These are phyloP conservation scores for Poa annua DNA, from an alignment of 176 grass and related monocot species.

Conservation along the genomic window DNA sequence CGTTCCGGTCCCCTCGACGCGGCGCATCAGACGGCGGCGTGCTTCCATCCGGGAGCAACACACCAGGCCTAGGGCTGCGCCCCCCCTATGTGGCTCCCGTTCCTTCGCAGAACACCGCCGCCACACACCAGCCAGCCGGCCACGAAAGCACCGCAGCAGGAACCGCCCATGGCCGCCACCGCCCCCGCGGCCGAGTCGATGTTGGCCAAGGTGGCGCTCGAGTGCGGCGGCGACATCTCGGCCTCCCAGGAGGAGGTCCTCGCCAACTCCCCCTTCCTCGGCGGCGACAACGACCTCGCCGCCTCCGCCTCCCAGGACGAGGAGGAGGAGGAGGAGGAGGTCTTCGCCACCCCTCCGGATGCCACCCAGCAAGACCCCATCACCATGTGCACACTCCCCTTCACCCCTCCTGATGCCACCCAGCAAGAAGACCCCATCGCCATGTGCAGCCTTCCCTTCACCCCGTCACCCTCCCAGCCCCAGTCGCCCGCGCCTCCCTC, in stretches of 20 bases:
- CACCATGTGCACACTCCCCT: constrained; percentile 40
- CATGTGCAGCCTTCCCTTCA: constrained; percentile 42
- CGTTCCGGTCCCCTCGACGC: too few relatives aligned
- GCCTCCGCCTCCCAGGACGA: background rate
- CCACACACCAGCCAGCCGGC: background rate
- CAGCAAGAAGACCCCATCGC: constrained; percentile 21
- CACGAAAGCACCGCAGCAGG: background rate
- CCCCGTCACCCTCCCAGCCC: background rate
- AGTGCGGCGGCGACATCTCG: constrained; percentile 40
- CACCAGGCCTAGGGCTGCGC: too few relatives aligned
- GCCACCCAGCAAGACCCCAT: constrained; percentile 21
- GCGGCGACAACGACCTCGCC: background rate
- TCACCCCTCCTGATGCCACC: constrained; percentile 9
- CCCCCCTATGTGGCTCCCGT: background rate
- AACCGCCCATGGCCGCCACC: background rate
- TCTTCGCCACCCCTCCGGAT: constrained; percentile 34
- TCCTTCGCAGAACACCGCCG: background rate
- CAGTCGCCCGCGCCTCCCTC: background rate
- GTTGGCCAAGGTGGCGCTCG: background rate
- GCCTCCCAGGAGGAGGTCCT: constrained; percentile 41
- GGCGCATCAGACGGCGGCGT: too few relatives aligned
- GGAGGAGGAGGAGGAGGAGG: background rate
- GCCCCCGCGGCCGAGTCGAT: background rate
- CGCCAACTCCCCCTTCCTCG: constrained; percentile 21
- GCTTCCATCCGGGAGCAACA: too few relatives aligned